Evolutionary conservation across 2,329 filamentous ascomycete genomes (phyloP), one percentile per base, ranked within the genome.

Genomic region (Decorospora gaudefroyi): DNA sequence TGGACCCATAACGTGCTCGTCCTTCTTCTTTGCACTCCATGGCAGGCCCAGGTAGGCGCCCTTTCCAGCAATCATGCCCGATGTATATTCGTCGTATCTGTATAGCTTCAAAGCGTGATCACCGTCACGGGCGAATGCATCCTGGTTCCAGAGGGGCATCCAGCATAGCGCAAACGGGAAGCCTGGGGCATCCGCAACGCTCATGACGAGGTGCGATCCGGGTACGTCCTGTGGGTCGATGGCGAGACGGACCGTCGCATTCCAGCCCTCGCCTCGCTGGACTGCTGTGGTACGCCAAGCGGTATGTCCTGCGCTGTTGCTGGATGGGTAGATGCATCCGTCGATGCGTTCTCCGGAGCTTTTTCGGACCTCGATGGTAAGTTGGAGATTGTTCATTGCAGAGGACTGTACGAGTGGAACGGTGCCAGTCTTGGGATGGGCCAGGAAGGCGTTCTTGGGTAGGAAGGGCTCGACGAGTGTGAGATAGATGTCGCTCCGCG

Each of bases 401-500:
- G 78, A 81, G 11, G 77, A 75, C 2, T 85, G 79, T 19, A 88
- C 78, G 1, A 92, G 75, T 2, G 86, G 84, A 8, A 92, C 85
- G 51, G 87, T 88, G n/a, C 89, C 90, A 22, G 87, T 85, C 60
- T 95, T 89, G 0, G 84, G 83, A 61, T 87, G 84, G 6, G 82
- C 80, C 15, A 86, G 71, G 27, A 81, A 74, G 8, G 81, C 80
- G 53, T 82, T 79, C 44, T 84, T 84, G 12, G 86, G 85, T 16
- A 99, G 76, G n/a, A 85, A 78, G 0, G 90, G 88, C 52, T 90
- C 85, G 45, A 84, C 83, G 33, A 99, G 72, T 0, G 90, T 96
- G 30, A 99, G 72, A 66, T 99, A 99, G 36, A 99, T 97, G 68
- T 99, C 95, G 8, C 90, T 96, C 59, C 95, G 80, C 11, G 87